Base-by-base conservation (phyloP, 139 green algal genomes). In the Ettlia oleoabundans region DNA sequence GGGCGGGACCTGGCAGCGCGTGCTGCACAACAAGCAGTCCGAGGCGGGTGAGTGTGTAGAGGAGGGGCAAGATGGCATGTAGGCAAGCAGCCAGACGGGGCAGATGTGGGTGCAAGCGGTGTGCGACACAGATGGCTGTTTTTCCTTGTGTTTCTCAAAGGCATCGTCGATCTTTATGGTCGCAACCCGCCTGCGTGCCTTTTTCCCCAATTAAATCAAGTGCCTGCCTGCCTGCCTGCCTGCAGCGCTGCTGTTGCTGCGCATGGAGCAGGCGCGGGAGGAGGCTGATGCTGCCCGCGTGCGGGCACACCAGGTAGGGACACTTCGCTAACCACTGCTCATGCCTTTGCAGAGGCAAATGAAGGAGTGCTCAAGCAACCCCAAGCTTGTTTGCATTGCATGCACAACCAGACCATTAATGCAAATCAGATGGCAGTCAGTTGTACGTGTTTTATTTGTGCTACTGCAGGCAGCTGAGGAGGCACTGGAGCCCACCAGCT, bases 241-340 rank as follows among this genome's bases (percentile, higher is more conserved):
- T 38, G 62, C 53, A 72, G 84, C 52, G n/a, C 63, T 73, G 58
- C 77, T 88, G 61, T 52, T 55, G 71, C 58, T 85, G 52, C 40
- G 67, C 47, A 69, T 84, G 55, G 35, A 42, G 32, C 63, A 82
- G 53, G 66, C 81, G 7, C 19, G 51, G 6, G 33, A 61, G n/a
- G 67, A 69, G 43, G 38, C 76, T 13, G 67, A 81, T 58, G 65
- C 42, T 21, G 84, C 84, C 2, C 47, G 42, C 15, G 15, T 47
- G 19, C 66, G 84, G 40, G 30, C 72, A 33, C 19, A 51, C 1
- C 72, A 79, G 72, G 72, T 65, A 9, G 1, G 18, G 15, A 30
- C 15, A 30, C 47, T 15, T 58, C 13, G 13, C 47, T 15, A 24
- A 15, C 47, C 10, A 58, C 47, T 15, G 47, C 47, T 10, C 47